Base-by-base conservation (phyloP, 1,139 yeast species). In the Taphrina communis region DNA sequence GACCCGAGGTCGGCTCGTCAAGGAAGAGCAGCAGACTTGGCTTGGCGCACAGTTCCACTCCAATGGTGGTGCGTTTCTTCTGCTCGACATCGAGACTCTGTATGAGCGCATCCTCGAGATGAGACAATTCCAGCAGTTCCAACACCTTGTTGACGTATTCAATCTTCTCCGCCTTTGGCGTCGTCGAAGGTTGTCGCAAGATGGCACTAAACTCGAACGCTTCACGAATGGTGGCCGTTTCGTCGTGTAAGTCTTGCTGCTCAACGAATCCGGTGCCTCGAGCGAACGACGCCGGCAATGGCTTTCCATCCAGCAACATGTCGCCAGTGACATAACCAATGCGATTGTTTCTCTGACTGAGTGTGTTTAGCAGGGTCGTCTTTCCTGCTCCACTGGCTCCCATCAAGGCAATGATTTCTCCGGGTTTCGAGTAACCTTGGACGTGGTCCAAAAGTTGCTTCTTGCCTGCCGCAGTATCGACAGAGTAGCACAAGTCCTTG, bases 1-100 rank as follows among this genome's bases (percentile, higher is more conserved):
- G 82, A 75, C 97, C 97, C 6, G 97, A 90, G 31, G 97, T 91
- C 8, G 97, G 97, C 77, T 91, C 97, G 80, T 91, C 97, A 75
- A 91, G 82, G 79, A 91, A 91, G 69, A 90, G 81, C 71, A 91
- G 80, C 70, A 91, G 81, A 73, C 88, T 87, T 6, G 97, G 97
- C 77, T 88, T 90, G 42, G 97, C 96, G 59, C 91, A 95, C 70
- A 91, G 80, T 76, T 91, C 97, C 71, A 91, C 95, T 73, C 96
- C 93, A 76, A 89, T 87, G 31, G 96, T 88, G 73, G 89, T 82
- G 77, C 95, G 85, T 82, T 89, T 90, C 75, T 96, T 85, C 79
- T 89, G 96, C 78, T 89, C 96, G 72, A 89, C 95, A 77, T 89
- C 89, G 73, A 89, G 86, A 72, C 87, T 88, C 80, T 94, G 95